phyloP scores from a whole-genome alignment of 1,284 basidiomycete genomes.

The Takashimella tepidaria region DNA sequence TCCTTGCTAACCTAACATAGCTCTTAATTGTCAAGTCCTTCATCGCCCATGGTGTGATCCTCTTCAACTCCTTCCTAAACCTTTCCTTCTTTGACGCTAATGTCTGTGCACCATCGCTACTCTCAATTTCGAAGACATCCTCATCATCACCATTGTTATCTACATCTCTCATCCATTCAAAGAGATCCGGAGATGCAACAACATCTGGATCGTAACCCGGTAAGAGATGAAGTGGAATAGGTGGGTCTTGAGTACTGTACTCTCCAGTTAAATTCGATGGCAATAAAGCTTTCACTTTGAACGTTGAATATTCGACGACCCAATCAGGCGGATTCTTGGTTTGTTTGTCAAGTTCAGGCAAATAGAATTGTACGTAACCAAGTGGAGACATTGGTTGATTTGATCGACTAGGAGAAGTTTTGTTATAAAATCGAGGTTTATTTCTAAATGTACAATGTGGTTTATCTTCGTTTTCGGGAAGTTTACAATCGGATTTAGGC shows the following conservation, averaged over 20 bases:
- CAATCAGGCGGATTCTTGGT: constrained; percentile 60
- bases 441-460: constrained; percentile 45
- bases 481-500: constrained; percentile 37
- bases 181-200: constrained; percentile 7
- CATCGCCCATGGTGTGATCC: constrained; percentile 66
- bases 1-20: constrained; percentile 66
- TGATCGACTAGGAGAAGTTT: constrained; percentile 35
- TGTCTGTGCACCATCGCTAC: constrained; percentile 16
- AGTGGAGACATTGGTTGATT: constrained; percentile 38
- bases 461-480: constrained; percentile 44
- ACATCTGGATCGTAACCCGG: constrained; percentile 49
- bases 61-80: constrained; percentile 47
- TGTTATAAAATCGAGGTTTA: constrained; percentile 40
- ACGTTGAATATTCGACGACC: constrained; percentile 75
- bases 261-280: constrained; percentile 22
- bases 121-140: too few relatives aligned
- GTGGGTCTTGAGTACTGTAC: constrained; percentile 45
- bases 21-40: constrained; percentile 69
- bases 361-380: constrained; percentile 60
- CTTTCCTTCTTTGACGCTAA: constrained; percentile 10
- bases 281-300: constrained; percentile 50
- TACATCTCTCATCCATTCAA: not conserved
- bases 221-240: constrained; percentile 61
- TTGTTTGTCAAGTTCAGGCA: constrained; percentile 60
- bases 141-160: constrained; percentile 13